Percentiles rank a stretch among this genome's conserved stretches.
phyloP scores from a whole-genome alignment of 306 rosid species.

The Hippophae tibetana region DNA sequence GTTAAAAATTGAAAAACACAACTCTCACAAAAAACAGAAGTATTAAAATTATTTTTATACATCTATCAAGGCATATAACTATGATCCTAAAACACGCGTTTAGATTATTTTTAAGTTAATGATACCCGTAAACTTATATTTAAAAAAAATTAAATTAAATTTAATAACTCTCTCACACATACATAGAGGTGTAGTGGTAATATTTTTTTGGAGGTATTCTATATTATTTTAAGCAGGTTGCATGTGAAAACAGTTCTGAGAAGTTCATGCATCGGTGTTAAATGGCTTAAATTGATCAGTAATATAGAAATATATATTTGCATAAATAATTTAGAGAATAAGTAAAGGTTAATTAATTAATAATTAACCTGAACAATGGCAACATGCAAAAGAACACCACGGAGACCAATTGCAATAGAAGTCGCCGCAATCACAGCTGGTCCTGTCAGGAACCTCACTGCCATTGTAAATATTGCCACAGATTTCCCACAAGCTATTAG shows the following conservation, averaged over 20 bases:
- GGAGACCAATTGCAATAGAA: conserved; percentile 62
- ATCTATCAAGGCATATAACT: too few relatives aligned
- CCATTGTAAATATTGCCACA: conserved; percentile 85
- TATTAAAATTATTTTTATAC: too few relatives aligned
- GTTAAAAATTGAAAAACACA: too few relatives aligned
- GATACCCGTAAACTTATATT: too few relatives aligned
- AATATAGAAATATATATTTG: not conserved
- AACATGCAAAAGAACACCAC: conserved; percentile 75
- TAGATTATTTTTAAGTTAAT: too few relatives aligned
- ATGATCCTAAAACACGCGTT: too few relatives aligned
- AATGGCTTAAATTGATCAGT: not conserved
- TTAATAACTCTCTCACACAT: too few relatives aligned
- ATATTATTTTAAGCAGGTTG: too few relatives aligned
- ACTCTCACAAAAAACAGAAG: too few relatives aligned
- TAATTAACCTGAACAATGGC: conserved; percentile 72
- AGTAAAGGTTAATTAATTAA: conserved; percentile 1
- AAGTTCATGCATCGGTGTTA: not conserved
- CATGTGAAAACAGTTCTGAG: too few relatives aligned
- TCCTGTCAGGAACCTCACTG: conserved; percentile 81
- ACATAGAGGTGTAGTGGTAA: too few relatives aligned
- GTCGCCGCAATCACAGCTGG: conserved; percentile 88
- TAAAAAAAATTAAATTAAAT: too few relatives aligned
- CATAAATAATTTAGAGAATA: not conserved
- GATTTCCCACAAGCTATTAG: conserved; percentile 83
- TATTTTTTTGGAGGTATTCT: not conserved